phyloP scores from a whole-genome alignment of 1,284 basidiomycete genomes.

The Cryptococcus amylolentus region DNA sequence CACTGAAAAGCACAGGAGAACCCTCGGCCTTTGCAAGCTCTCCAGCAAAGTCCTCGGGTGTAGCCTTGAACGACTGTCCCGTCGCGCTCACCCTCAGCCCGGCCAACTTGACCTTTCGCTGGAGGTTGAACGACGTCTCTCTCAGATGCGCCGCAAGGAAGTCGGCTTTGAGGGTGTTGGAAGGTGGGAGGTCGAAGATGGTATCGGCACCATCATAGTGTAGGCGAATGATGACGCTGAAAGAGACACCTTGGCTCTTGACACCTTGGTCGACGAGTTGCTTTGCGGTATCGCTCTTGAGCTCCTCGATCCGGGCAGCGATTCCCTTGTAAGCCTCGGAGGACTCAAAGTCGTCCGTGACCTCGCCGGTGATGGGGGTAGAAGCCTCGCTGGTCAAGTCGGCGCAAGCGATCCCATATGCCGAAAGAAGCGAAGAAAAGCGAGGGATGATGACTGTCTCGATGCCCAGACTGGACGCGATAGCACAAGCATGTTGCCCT shows the following conservation, averaged over 20 bases:
- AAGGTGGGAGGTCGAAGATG: conserved; percentile 40
- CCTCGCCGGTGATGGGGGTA: conserved; percentile 14
- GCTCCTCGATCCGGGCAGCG: conserved; percentile 12
- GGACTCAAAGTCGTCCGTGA: conserved; percentile 30
- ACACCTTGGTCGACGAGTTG: conserved; percentile 49
- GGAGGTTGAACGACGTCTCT: conserved; percentile 44
- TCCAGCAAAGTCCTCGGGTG: conserved; percentile 20
- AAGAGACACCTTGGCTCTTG: conserved; percentile 30
- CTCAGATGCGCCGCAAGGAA: conserved; percentile 34
- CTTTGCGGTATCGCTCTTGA: conserved; percentile 19
- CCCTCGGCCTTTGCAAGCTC: conserved; percentile 9
- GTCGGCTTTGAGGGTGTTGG: conserved; percentile 29
- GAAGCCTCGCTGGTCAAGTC: conserved; percentile 25
- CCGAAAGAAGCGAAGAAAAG: conserved; percentile 40
- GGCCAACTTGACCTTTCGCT: conserved; percentile 47
- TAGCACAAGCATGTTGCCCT: conserved; percentile 39
- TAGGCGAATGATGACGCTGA: conserved; percentile 32
- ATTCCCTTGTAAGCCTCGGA: conserved; percentile 17
- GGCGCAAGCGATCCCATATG: conserved; percentile 43
- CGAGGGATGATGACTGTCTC: conserved; percentile 33
- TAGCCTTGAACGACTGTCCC: conserved; percentile 48
- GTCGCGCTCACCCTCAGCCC: conserved; percentile 50
- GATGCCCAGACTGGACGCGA: conserved; percentile 37
- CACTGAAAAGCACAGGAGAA: not conserved
- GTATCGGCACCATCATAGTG: conserved; percentile 44